A percentile compares a stretch with the other conserved stretches of the same genome.
Conservation (phyloP, 345 rosid genomes). For the Punica granatum region DNA sequence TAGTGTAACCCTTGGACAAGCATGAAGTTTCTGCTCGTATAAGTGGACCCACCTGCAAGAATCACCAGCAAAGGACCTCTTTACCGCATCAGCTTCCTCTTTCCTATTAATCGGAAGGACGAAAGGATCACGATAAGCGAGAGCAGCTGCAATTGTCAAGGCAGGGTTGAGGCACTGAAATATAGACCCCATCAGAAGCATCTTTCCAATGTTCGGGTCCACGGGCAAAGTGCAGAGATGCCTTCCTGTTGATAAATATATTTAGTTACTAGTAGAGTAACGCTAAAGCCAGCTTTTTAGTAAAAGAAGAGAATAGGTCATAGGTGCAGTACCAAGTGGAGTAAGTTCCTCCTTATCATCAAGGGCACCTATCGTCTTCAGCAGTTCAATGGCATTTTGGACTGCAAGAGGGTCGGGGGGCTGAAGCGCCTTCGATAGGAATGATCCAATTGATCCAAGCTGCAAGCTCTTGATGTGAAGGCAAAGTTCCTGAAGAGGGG, state of each 20-base stretch:
- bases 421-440: conserved; percentile 92
- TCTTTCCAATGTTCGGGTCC: conserved; percentile 92
- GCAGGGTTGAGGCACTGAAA: conserved; percentile 94
- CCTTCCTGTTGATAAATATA: conserved; percentile 38
- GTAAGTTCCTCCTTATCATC: conserved; percentile 85
- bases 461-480: conserved; percentile 87
- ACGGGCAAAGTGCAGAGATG: conserved; percentile 82
- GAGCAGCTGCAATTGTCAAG: conserved; percentile 89
- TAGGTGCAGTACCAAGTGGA: conserved; percentile 61
- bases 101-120: conserved; percentile 77
- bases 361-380: conserved; percentile 85
- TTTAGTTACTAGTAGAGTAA: conserved; percentile 7
- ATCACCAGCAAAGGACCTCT: conserved; percentile 85
- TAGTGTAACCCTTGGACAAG: neutral
- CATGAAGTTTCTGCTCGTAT: neutral
- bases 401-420: conserved; percentile 94
- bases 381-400: conserved; percentile 92
- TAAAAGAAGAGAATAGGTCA: neutral
- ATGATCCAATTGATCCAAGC: conserved; percentile 78
- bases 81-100: conserved; percentile 85
- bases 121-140: conserved; percentile 87
- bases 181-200: conserved; percentile 92
- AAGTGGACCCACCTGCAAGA: conserved; percentile 67
- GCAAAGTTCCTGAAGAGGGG: conserved; percentile 90
- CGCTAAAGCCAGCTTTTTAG: neutral